Base-by-base conservation (phyloP, 768 basidiomycete species). In the Sarcomyxa edulis region DNA sequence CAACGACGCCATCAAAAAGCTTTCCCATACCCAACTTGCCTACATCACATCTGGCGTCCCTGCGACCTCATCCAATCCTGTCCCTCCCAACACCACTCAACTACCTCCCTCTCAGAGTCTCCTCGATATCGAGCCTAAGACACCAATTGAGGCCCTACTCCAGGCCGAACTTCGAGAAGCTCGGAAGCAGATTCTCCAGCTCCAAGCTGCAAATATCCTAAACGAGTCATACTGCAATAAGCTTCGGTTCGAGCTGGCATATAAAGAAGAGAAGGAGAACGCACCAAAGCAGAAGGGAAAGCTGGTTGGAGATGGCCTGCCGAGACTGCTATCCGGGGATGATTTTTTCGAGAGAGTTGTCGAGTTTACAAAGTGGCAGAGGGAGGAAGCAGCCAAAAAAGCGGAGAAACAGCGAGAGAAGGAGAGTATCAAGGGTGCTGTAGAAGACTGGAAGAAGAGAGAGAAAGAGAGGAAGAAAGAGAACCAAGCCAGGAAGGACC, bases 291-390 rank as follows among this genome's bases (percentile, higher is more conserved):
- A 47, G 39, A 44, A 45, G 23, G 47, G 37, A 6, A 45, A 43
- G 23, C 40, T 54, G 10, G 31, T 49, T 15, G 48, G 43, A 15
- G 52, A 56, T 53, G 55, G 54, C 7, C 35, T 52, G 14, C 50
- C 52, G 16, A 29, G 39, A 7, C 46, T 59, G 21, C 42, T 59
- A 21, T 48, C 43, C 15, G 42, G 41, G 12, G 44, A 50, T 29
- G 44, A 49, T 3, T 56, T 56, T 37, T 51, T 44, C 26, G 45
- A 44, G 30, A 39, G 36, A n/a, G 43, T 40, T 2, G 39, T 7
- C 1, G 48, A 28, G 9, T 27, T 22, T 25, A 18, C 18, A 25
- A 30, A 30, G n/a, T 15, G 20, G 9, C 29, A 35, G 23, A 12
- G 19, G 19, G 47, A 41, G 21, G 47, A 44, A 28, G 39, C 29